A percentile compares a stretch with the other conserved stretches of the same genome.
These are phyloP conservation scores for Alternaria consortialis DNA, from an alignment of 2,329 filamentous ascomycete species.

Conservation along the genomic window DNA sequence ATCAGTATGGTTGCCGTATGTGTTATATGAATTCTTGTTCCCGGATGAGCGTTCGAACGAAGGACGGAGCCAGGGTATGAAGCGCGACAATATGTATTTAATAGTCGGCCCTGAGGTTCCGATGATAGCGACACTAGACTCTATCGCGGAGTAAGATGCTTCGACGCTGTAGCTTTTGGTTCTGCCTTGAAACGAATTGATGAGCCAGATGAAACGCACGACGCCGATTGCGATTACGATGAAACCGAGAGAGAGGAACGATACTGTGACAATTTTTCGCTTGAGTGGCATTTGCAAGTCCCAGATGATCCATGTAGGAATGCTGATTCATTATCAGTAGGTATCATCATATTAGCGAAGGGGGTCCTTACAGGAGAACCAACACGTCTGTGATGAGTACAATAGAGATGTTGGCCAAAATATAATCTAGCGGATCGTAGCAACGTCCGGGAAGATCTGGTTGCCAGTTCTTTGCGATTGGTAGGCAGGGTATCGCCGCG, in stretches of 20 bases:
- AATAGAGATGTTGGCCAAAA: conserved; percentile 22
- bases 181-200: conserved; percentile 26
- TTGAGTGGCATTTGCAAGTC: conserved; percentile 31
- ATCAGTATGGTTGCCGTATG: conserved; percentile 12
- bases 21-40: conserved; percentile 19
- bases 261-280: conserved; percentile 25
- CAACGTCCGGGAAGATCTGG: too few relatives aligned
- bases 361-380: conserved; percentile 17
- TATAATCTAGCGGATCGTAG: conserved; percentile 3
- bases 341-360: not conserved
- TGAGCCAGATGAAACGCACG: conserved; percentile 27
- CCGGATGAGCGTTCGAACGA: conserved; percentile 14
- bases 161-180: conserved; percentile 25
- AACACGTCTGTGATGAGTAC: conserved; percentile 30
- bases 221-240: conserved; percentile 27
- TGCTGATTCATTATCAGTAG: conserved; percentile 13
- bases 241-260: conserved; percentile 32
- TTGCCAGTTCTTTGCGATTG: too few relatives aligned
- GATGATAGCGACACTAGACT: conserved; percentile 27
- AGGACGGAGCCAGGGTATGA: conserved; percentile 25
- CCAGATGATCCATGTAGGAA: conserved; percentile 38
- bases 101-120: conserved; percentile 25
- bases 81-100: conserved; percentile 25
- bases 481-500: too few relatives aligned
- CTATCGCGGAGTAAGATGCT: conserved; percentile 26